A percentile compares a stretch with the other conserved stretches of the same genome.
Evolutionary conservation across 2,329 filamentous ascomycete species (phyloP).

Genomic region (Alternaria panax): DNA sequence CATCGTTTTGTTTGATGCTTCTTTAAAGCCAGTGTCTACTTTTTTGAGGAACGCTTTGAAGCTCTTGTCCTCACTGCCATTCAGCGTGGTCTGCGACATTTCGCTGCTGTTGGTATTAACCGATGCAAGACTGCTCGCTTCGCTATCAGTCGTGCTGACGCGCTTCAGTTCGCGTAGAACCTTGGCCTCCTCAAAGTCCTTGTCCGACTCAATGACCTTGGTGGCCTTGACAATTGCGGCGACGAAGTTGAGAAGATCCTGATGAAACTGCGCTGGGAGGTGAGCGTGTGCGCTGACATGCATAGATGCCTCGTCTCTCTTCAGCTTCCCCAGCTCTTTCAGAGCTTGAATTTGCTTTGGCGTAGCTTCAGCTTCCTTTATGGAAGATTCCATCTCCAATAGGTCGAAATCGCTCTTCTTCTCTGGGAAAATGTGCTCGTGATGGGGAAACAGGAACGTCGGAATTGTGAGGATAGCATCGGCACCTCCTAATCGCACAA

Average conservation of each 20-base stretch:
- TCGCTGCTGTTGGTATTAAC: slow-evolving; percentile 27
- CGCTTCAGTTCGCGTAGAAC: slow-evolving; percentile 38
- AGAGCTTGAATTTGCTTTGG: slow-evolving; percentile 54
- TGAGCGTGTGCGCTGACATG: slow-evolving; percentile 58
- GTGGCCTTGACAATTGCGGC: slow-evolving; percentile 64
- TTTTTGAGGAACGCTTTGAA: slow-evolving; percentile 37
- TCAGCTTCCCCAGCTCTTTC: slow-evolving; percentile 50
- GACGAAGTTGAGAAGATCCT: slow-evolving; percentile 62
- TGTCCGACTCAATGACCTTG: slow-evolving; percentile 64
- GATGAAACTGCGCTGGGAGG: slow-evolving; percentile 60
- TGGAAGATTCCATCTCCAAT: slow-evolving; percentile 46
- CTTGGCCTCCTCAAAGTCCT: slow-evolving; percentile 51
- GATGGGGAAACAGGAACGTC: slow-evolving; percentile 60
- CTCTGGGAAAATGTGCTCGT: slow-evolving; percentile 61
- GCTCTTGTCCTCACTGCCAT: slow-evolving; percentile 25
- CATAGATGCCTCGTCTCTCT: slow-evolving; percentile 59
- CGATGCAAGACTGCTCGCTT: slow-evolving; percentile 32
- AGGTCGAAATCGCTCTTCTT: slow-evolving; percentile 47
- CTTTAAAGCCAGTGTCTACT: slow-evolving; percentile 40
- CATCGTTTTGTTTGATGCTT: slow-evolving; percentile 48
- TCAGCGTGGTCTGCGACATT: slow-evolving; percentile 17
- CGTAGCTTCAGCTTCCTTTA: slow-evolving; percentile 54
- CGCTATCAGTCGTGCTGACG: slow-evolving; percentile 34
- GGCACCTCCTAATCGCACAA: slow-evolving; percentile 60
- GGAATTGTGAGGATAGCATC: slow-evolving; percentile 60